Percentiles rank a stretch among this genome's conserved stretches.
phyloP scores from a whole-genome alignment of 257 asterid species.

The Solanum sejunctum region DNA sequence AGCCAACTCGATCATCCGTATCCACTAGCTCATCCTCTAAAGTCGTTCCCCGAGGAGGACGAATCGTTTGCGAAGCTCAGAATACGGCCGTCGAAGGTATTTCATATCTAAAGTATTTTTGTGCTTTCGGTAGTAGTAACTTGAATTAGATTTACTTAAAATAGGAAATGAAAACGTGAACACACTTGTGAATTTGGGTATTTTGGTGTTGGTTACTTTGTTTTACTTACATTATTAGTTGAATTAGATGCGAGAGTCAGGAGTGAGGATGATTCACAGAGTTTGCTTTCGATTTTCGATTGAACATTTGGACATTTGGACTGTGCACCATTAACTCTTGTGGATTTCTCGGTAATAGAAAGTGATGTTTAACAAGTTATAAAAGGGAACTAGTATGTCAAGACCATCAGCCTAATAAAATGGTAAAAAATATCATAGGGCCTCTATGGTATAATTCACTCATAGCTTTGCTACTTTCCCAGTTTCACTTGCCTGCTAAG shows the following conservation, averaged over 20 bases:
- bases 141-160: neutral
- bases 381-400: neutral
- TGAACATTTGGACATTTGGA: neutral
- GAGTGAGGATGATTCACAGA: neutral
- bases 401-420: neutral
- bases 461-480: neutral
- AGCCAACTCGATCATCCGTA: constrained; percentile 28
- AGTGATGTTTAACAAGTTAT: neutral
- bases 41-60: constrained; percentile 25
- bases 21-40: constrained; percentile 27
- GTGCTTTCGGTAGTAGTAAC: neutral
- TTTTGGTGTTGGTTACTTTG: neutral
- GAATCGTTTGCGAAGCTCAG: constrained; percentile 79
- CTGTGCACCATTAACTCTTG: neutral
- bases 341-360: neutral
- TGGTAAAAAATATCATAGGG: neutral
- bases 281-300: neutral
- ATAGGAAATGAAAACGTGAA: neutral
- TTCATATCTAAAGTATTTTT: neutral
- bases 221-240: neutral
- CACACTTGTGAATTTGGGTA: neutral
- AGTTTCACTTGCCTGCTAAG: neutral
- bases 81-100: constrained; percentile 55
- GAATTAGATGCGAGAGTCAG: neutral
- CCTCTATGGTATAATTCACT: neutral